Evolutionary conservation across 2,329 filamentous ascomycete species (phyloP).

Genomic region (Colletotrichum eremochloae): DNA sequence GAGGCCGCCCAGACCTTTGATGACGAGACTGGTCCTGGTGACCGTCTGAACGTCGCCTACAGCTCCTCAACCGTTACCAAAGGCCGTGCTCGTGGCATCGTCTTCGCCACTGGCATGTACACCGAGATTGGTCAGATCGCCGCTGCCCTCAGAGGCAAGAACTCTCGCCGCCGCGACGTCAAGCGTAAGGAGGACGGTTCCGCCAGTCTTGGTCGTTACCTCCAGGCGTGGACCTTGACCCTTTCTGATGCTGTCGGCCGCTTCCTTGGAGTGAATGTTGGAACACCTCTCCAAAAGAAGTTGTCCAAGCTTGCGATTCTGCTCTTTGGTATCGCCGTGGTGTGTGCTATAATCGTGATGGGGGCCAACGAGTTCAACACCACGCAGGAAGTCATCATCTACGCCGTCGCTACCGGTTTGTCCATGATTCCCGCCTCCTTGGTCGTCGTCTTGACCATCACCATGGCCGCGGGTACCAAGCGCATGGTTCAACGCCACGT

Average conservation of each 20-base stretch:
- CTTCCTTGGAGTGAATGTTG: conserved; percentile 65
- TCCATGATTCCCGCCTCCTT: conserved; percentile 67
- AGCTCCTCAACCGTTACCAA: conserved; percentile 74
- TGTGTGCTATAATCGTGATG: conserved; percentile 61
- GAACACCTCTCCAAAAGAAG: conserved; percentile 78
- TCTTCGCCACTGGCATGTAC: conserved; percentile 71
- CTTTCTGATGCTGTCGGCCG: conserved; percentile 54
- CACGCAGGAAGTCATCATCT: conserved; percentile 57
- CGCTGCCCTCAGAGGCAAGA: conserved; percentile 56
- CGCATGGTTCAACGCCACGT: conserved; percentile 67
- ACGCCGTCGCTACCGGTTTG: conserved; percentile 60
- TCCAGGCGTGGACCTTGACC: conserved; percentile 55
- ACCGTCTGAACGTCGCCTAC: conserved; percentile 73
- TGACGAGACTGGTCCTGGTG: conserved; percentile 62
- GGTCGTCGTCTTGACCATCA: conserved; percentile 68
- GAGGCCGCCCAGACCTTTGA: conserved; percentile 59
- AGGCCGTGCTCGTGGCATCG: conserved; percentile 70
- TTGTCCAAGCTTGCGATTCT: conserved; percentile 77
- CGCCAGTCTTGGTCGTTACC: conserved; percentile 48
- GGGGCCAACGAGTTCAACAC: conserved; percentile 57
- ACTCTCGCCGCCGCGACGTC: conserved; percentile 51
- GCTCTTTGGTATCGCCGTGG: conserved; percentile 71
- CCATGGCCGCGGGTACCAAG: conserved; percentile 68
- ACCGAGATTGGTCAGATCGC: conserved; percentile 75
- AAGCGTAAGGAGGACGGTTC: conserved; percentile 61